Conservation (phyloP, 2,329 filamentous ascomycete genomes). For the Sporothrix phasma region DNA sequence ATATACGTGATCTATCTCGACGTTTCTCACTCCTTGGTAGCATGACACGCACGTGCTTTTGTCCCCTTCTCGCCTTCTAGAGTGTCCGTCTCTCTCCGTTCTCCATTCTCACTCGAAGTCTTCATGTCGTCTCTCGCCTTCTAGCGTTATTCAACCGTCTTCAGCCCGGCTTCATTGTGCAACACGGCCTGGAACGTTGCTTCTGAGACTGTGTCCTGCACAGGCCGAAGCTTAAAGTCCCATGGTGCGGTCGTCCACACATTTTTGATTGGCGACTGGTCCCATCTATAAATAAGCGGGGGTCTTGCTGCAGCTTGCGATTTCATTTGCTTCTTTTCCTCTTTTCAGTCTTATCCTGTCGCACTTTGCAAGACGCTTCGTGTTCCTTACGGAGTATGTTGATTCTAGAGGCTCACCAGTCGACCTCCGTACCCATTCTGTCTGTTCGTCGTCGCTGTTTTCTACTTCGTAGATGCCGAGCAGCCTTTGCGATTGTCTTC, state of each 20-base stretch:
- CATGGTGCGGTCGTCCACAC: not conserved
- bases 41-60: not conserved
- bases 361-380: not conserved
- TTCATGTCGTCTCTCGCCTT: not conserved
- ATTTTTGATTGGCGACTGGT: not conserved
- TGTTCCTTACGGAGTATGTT: not conserved
- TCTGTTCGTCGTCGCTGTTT: not conserved
- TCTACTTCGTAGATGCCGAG: not conserved
- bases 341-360: not conserved
- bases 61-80: not conserved
- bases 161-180: not conserved
- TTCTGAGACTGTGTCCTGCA: not conserved
- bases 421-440: too few relatives aligned
- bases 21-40: not conserved
- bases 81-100: not conserved
- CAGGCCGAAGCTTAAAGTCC: constrained; percentile 3
- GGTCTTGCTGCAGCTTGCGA: not conserved
- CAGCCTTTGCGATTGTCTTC: not conserved
- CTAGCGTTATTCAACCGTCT: not conserved
- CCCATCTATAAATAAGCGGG: not conserved
- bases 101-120: not conserved
- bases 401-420: not conserved
- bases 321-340: not conserved
- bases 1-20: not conserved
- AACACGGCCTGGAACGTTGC: not conserved